Evolutionary conservation across 2,329 filamentous ascomycete genomes (phyloP).

Genomic region (Talaromyces sp.): DNA sequence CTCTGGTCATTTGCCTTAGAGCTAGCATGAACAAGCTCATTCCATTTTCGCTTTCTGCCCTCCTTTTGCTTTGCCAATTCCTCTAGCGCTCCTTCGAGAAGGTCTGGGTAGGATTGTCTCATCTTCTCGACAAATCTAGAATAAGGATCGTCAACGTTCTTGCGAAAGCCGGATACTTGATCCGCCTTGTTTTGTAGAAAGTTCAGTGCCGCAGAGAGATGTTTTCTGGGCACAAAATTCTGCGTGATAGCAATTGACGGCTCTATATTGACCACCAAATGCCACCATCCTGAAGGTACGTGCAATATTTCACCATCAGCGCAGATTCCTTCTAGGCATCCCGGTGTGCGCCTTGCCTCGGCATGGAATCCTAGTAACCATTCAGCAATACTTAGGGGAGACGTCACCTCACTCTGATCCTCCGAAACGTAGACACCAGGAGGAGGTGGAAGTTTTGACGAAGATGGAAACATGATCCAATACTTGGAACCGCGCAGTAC

Average conservation of each 20-base stretch:
- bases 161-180: conserved; percentile 80
- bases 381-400: conserved; percentile 91
- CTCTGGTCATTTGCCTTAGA: conserved; percentile 28
- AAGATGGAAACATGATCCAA: conserved; percentile 96
- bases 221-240: conserved; percentile 79
- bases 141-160: conserved; percentile 66
- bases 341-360: conserved; percentile 68
- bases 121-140: conserved; percentile 68
- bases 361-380: conserved; percentile 88
- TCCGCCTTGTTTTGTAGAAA: conserved; percentile 79
- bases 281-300: conserved; percentile 94
- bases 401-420: conserved; percentile 89
- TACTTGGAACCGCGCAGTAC: conserved; percentile 87
- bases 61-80: conserved; percentile 59
- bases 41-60: conserved; percentile 79
- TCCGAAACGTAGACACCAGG: conserved; percentile 86
- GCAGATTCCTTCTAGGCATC: conserved; percentile 83
- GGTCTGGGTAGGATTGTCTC: conserved; percentile 55
- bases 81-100: conserved; percentile 61
- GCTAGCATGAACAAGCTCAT: conserved; percentile 61
- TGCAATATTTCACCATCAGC: conserved; percentile 78
- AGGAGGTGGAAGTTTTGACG: conserved; percentile 57
- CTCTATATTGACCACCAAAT: conserved; percentile 86
- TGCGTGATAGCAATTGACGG: conserved; percentile 84
- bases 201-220: conserved; percentile 67